Base-by-base conservation (phyloP, 495 filamentous ascomycete species). In the Annulohypoxylon stygium region DNA sequence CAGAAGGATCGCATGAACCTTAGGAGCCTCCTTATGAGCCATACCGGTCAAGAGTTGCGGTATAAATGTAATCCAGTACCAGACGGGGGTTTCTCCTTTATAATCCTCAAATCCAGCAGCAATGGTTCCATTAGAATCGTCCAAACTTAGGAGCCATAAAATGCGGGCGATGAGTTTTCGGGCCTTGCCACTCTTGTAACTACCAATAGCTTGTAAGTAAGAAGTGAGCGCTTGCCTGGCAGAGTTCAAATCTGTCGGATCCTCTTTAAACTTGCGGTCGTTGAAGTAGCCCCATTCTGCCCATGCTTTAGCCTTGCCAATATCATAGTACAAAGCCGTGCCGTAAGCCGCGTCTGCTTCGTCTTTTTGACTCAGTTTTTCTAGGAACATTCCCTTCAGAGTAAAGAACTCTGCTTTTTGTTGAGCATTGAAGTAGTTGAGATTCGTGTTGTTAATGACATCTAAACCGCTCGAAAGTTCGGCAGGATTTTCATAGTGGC, bases 21-120 rank as follows among this genome's bases (percentile, higher is more conserved):
- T 89, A n/a, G 88, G 88, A 14, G 93, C 94, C 81, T 99, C 97
- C 65, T 93, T 93, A 71, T 97, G 91, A 9, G 91, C 93, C 67
- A 98, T 84, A 60, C 94, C 95, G 45, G 92, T 93, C 30, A 99
- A 86, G 47, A 99, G 88, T 78, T 99, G 97, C 23, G 97, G 97
- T 72, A 99, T 98, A 79, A 94, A 99, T 0, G 96, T 98, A 65
- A 98, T 98, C 97, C 97, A 99, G 81, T 98, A 98, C 97, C 97
- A 99, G 16, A 96, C 92, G 1, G 93, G 94, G 6, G 92, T 94
- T 43, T 99, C 97, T 48, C 94, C 97, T 83, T 97, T 97, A 83
- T 93, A 98, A 67, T 93, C 92, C 68, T 97, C 93, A 71, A 97
- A 98, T 8, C 93, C 91, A 61, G 88, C 82, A 3, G 91, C 90